These are phyloP conservation scores for Rosa hybrid DNA, from an alignment of 331 rosid species.

Conservation along the genomic window DNA sequence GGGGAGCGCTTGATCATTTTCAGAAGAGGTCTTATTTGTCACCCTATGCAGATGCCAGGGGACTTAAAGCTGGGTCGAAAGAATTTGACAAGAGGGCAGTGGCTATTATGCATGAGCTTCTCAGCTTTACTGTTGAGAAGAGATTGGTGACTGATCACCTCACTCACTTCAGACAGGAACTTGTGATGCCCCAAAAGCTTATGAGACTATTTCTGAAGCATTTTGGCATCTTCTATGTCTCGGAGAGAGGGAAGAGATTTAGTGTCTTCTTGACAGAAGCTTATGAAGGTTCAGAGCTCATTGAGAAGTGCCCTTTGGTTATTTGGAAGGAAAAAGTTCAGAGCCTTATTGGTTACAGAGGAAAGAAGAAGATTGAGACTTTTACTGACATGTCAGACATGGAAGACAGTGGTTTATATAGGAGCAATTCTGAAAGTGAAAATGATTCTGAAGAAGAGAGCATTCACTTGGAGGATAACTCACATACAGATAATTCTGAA, in stretches of 20 bases:
- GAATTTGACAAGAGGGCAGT: slow-evolving; percentile 90
- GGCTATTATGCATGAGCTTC: slow-evolving; percentile 87
- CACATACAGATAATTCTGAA: slow-evolving; percentile 38
- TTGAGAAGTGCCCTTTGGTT: slow-evolving; percentile 74
- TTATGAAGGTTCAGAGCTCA: slow-evolving; percentile 66
- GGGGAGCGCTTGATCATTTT: slow-evolving; percentile 66
- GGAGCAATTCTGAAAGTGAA: slow-evolving; percentile 48
- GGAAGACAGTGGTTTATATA: slow-evolving; percentile 43
- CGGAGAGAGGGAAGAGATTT: slow-evolving; percentile 93
- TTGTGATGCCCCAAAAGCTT: slow-evolving; percentile 89
- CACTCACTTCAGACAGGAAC: slow-evolving; percentile 79
- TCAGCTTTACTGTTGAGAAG: slow-evolving; percentile 79
- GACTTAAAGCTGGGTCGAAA: slow-evolving; percentile 59
- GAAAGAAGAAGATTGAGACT: slow-evolving; percentile 59
- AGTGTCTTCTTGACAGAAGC: slow-evolving; percentile 82
- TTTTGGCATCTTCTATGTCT: slow-evolving; percentile 80
- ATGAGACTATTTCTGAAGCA: slow-evolving; percentile 90
- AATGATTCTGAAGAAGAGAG: slow-evolving; percentile 49
- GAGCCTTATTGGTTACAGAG: slow-evolving; percentile 68
- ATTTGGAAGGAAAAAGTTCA: slow-evolving; percentile 77
- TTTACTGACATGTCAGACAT: slow-evolving; percentile 55
- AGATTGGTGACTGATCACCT: slow-evolving; percentile 87
- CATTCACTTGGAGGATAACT: slow-evolving; percentile 38
- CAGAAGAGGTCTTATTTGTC: slow-evolving; percentile 73
- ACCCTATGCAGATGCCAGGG: slow-evolving; percentile 80